Evolutionary conservation across 2,329 filamentous ascomycete species (phyloP), one percentile per base, ranked within the genome.

Genomic region (Colletotrichum sp.): DNA sequence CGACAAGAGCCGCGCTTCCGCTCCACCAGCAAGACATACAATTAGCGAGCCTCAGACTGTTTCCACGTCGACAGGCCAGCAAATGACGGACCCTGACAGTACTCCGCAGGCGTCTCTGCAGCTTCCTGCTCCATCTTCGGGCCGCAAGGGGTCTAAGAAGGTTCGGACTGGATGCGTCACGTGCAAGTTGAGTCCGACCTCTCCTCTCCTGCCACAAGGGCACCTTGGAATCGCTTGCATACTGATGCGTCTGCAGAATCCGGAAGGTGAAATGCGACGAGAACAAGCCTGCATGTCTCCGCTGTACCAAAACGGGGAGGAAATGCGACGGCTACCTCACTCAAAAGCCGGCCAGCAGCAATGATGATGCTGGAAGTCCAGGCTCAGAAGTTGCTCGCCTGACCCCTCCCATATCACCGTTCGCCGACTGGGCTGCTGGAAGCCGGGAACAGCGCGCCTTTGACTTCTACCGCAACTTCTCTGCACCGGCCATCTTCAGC

Each of bases 201-300:
- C 36, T 60, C 49, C 36, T 30, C 24, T 39, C 49, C 18, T 24
- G 18, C 2, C 34, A 24, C 24, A 24, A 24, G 24, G 30, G 26
- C 28, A 66, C 4, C 21, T 10, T 49, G 34, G 1, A 7, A 21
- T 52, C 65, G 16, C 9, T 26, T 39, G 6, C 28, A 36, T 15
- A 36, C 57, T 72, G 39, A 65, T 3, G 36, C 6, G 24, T 32
- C 12, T 30, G 15, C 60, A 91, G 89, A 81, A 86, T 89, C 36
- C 88, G 90, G 67, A 89, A 89, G 72, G 87, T 91, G 69, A 91
- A 91, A 80, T 92, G 90, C 80, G 90, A 91, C 77, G 90, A 92
- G 81, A 83, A 81, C 21, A 90, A 89, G 72, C 90, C 90, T 2
- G 83, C 81, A 52, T 92, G 90, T 78, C 81, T 86, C 44, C 87